Conservation (phyloP, 345 rosid genomes). For the Combretum micranthum region DNA sequence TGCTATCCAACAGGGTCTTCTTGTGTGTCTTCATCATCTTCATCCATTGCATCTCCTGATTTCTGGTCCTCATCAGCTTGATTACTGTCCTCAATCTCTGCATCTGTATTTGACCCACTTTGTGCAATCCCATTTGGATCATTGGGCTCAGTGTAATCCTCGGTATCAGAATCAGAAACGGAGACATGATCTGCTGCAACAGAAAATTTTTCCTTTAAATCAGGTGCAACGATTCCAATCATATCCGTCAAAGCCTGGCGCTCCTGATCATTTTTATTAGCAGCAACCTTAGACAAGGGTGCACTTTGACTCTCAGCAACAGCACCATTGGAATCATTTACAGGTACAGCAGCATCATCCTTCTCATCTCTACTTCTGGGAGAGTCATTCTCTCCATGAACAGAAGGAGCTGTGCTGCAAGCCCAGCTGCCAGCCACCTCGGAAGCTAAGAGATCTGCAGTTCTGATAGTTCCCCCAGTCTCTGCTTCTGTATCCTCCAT, state of each 20-base stretch:
- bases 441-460: slow-evolving; percentile 78
- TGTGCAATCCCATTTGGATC: slow-evolving; percentile 11
- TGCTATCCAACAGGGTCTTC: slow-evolving; percentile 9
- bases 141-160: slow-evolving; percentile 33
- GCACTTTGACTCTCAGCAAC: slow-evolving; percentile 59
- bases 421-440: slow-evolving; percentile 93
- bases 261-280: slow-evolving; percentile 24
- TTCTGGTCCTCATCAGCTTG: slow-evolving; percentile 25
- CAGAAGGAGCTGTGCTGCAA: slow-evolving; percentile 75
- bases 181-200: slow-evolving; percentile 23
- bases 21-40: slow-evolving; percentile 43
- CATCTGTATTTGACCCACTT: slow-evolving; percentile 24
- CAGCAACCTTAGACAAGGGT: slow-evolving; percentile 33
- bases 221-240: slow-evolving; percentile 63
- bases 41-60: slow-evolving; percentile 38
- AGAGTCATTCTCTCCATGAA: slow-evolving; percentile 65
- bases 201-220: slow-evolving; percentile 42
- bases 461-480: slow-evolving; percentile 52
- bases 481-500: slow-evolving; percentile 65
- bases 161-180: slow-evolving; percentile 50
- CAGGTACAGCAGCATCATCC: slow-evolving; percentile 24
- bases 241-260: slow-evolving; percentile 45
- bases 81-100: slow-evolving; percentile 30
- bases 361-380: slow-evolving; percentile 39
- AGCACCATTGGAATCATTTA: slow-evolving; percentile 33